Base-by-base conservation (phyloP, 768 basidiomycete genomes). In the Suillus fuscotomentosus region DNA sequence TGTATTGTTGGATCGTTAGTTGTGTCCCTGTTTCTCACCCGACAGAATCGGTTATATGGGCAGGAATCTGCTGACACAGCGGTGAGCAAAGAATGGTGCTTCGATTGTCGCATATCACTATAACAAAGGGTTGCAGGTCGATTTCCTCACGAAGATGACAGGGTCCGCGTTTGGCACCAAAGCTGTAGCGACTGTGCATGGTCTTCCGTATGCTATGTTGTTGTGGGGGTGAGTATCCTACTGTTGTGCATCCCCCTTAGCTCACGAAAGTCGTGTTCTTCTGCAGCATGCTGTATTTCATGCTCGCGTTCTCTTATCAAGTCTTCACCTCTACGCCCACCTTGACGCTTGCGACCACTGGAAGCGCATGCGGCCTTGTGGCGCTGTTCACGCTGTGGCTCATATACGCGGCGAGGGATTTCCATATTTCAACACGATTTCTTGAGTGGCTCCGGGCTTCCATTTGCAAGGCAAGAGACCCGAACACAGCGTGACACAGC, bases 161-260 rank as follows among this genome's bases (percentile, higher is more conserved):
- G 20, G 63, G 56, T 7, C 65, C 61, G 1, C 67, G 73, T 50
- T 66, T 10, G 81, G 83, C 9, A 70, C 81, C 10, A 81, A 84
- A 63, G 77, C 75, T 2, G 74, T 84, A 8, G 82, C 84, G 3
- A 74, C 84, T 17, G 66, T 84, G 64, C 83, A 82, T 66, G 80
- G 81, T 63, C 67, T 86, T 41, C 84, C 84, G 1, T 84, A 83
- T 63, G 82, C 83, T 13, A 67, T 84, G 31, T 72, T 85, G 39
- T 80, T 84, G 73, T 85, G 84, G 83, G 79, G 78, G 84, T 84
- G 70, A 69, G 83, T 78, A 10, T 22, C 9, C 39, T 57, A 14
- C 9, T 60, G 27, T 38, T 27, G 22, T 56, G 4, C 1, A 5
- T 36, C 17, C n/a, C 31, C 6, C 22, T 15, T 27, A 3, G 15